phyloP scores from a whole-genome alignment of 1,139 yeast species.

The Zygosaccharomyces pseudobailii region DNA sequence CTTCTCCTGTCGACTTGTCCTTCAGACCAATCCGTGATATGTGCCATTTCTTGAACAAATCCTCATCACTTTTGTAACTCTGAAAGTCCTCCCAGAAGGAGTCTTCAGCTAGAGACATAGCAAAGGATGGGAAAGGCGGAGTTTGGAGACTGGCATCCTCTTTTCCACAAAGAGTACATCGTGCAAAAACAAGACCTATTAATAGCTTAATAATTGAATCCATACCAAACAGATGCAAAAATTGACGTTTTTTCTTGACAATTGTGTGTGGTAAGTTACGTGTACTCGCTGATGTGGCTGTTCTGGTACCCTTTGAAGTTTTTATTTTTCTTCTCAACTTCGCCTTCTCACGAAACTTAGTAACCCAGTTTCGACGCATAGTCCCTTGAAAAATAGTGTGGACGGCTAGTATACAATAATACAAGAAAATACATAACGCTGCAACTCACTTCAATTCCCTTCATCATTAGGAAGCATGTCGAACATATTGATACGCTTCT shows the following conservation, averaged over 20 bases:
- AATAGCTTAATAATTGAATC: background rate
- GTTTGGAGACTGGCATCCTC: slow-evolving; percentile 7
- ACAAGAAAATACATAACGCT: background rate
- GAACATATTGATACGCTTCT: slow-evolving; percentile 5
- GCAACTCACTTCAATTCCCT: background rate
- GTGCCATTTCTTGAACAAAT: slow-evolving; percentile 15
- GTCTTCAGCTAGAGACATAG: slow-evolving; percentile 3
- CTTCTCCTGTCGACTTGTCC: slow-evolving; percentile 6
- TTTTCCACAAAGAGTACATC: background rate
- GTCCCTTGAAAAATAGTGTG: background rate
- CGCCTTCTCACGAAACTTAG: background rate
- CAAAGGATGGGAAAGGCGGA: slow-evolving; percentile 1
- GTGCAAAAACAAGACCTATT: background rate
- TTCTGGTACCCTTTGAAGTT: background rate
- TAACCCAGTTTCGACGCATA: too few species aligned
- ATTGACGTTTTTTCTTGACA: background rate
- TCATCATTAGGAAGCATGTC: slow-evolving; percentile 1
- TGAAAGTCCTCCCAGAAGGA: slow-evolving; percentile 22
- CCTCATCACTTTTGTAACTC: slow-evolving; percentile 10
- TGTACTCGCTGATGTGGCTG: background rate
- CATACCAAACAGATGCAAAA: background rate
- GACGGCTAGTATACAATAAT: background rate
- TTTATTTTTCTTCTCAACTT: background rate
- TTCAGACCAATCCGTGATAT: slow-evolving; percentile 8
- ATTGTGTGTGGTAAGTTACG: background rate